Conservation (phyloP, 1,139 yeast genomes). For the Candida pseudoviswanathii region DNA sequence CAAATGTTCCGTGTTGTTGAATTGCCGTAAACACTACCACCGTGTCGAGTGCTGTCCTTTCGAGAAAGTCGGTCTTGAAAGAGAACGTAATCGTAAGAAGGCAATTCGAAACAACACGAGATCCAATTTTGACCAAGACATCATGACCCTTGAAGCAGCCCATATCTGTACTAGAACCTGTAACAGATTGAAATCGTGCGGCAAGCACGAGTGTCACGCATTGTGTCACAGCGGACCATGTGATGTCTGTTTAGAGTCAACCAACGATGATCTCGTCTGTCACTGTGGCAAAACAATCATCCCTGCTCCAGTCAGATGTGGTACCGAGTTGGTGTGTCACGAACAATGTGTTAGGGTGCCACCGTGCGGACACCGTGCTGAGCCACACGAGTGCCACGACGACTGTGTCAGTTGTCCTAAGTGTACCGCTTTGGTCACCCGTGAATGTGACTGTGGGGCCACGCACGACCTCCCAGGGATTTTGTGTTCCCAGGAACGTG, state of each 20-base stretch:
- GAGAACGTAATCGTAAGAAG: conserved; percentile 63
- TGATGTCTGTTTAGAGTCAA: conserved; percentile 80
- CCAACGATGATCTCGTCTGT: conserved; percentile 79
- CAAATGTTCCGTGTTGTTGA: conserved; percentile 74
- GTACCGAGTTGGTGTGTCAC: conserved; percentile 70
- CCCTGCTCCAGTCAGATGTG: conserved; percentile 89
- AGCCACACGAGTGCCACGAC: conserved; percentile 76
- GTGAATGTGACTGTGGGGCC: conserved; percentile 73
- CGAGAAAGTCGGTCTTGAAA: conserved; percentile 60
- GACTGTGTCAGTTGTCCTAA: conserved; percentile 68
- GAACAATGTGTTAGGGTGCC: conserved; percentile 66
- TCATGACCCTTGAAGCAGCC: conserved; percentile 67
- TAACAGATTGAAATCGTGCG: conserved; percentile 68
- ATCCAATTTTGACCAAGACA: conserved; percentile 42
- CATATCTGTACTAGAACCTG: conserved; percentile 80
- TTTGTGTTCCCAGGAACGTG: conserved; percentile 68
- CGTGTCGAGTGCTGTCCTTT: conserved; percentile 66
- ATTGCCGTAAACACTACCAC: conserved; percentile 84
- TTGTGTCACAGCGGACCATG: conserved; percentile 87
- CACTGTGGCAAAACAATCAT: conserved; percentile 82
- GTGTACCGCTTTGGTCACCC: conserved; percentile 69
- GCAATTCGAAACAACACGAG: conserved; percentile 44
- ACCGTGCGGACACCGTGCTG: conserved; percentile 75
- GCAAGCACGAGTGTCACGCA: conserved; percentile 69
- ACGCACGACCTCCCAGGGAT: conserved; percentile 57